Percentiles rank a stretch among this genome's conserved stretches.
These are phyloP conservation scores for Euphorbia peplus DNA, from an alignment of 345 rosid genomes.

Conservation along the genomic window DNA sequence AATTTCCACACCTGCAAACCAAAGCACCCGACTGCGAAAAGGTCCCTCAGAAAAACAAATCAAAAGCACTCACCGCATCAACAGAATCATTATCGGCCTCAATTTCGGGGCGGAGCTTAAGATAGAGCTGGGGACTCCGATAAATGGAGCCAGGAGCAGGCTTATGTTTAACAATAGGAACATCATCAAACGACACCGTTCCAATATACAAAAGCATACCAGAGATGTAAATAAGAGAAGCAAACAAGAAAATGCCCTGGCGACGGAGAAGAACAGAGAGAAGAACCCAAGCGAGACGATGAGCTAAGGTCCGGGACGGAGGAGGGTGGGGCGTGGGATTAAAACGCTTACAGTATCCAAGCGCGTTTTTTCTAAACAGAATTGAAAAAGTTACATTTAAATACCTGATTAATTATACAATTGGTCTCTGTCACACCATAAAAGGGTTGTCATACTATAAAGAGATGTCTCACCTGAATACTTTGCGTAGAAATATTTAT, in stretches of 20 bases:
- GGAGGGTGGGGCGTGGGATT: constrained; percentile 26
- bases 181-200: constrained; percentile 74
- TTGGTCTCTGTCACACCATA: no score
- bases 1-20: constrained; percentile 3
- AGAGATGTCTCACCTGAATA: no score
- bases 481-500: no score
- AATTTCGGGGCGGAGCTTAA: constrained; percentile 80
- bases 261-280: constrained; percentile 89
- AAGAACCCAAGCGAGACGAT: constrained; percentile 80
- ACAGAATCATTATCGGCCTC: constrained; percentile 86
- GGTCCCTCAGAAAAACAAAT: constrained; percentile 11
- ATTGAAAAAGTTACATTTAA: no score
- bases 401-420: no score
- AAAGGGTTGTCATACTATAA: no score
- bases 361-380: no score
- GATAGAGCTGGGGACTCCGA: constrained; percentile 85
- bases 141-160: constrained; percentile 88
- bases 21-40: background rate
- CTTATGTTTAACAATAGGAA: constrained; percentile 53
- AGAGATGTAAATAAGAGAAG: constrained; percentile 86
- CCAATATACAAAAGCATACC: constrained; percentile 97
- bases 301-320: constrained; percentile 52
- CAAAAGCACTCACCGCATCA: constrained; percentile 62
- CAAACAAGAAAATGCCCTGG: constrained; percentile 87
- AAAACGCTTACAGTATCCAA: constrained; percentile 60